A percentile compares a stretch with the other conserved stretches of the same genome.
Conservation (phyloP, 768 basidiomycete genomes). For the Tubosaeta sp. region DNA sequence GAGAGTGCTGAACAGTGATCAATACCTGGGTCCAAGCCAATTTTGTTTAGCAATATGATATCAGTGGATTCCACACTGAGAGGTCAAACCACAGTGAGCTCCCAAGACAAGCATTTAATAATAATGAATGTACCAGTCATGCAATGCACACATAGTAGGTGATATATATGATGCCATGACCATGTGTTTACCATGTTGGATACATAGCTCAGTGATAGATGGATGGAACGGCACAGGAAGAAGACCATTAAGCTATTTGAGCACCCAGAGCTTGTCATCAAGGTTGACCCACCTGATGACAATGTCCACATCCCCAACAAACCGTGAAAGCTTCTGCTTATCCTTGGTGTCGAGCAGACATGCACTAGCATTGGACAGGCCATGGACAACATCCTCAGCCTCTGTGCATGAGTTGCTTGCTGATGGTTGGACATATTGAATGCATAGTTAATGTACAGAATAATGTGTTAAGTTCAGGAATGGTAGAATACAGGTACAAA, state of each 20-base stretch:
- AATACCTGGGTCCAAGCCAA: slow-evolving; percentile 85
- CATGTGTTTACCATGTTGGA: slow-evolving; percentile 65
- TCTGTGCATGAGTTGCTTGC: slow-evolving; percentile 71
- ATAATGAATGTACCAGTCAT: slow-evolving; percentile 48
- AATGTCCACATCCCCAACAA: slow-evolving; percentile 67
- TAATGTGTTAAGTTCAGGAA: slow-evolving; percentile 12
- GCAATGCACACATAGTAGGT: slow-evolving; percentile 62
- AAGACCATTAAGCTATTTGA: slow-evolving; percentile 45
- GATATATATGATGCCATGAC: slow-evolving; percentile 92
- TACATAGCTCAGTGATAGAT: slow-evolving; percentile 66
- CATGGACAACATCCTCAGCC: slow-evolving; percentile 41
- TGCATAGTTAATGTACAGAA: slow-evolving; percentile 8
- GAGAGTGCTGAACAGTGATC: slow-evolving; percentile 85
- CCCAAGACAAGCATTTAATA: background rate
- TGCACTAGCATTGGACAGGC: slow-evolving; percentile 49
- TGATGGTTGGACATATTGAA: slow-evolving; percentile 26
- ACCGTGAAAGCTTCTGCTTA: slow-evolving; percentile 36
- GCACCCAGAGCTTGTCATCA: background rate
- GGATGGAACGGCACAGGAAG: slow-evolving; percentile 76
- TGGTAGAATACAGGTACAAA: slow-evolving; percentile 8
- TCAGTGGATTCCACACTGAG: slow-evolving; percentile 59
- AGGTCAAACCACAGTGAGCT: background rate
- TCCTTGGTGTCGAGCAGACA: slow-evolving; percentile 60
- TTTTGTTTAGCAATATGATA: slow-evolving; percentile 82
- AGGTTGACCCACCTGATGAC: slow-evolving; percentile 68